These are phyloP conservation scores for Aspergillus taichungensis DNA, from an alignment of 495 filamentous ascomycete genomes.

Conservation along the genomic window DNA sequence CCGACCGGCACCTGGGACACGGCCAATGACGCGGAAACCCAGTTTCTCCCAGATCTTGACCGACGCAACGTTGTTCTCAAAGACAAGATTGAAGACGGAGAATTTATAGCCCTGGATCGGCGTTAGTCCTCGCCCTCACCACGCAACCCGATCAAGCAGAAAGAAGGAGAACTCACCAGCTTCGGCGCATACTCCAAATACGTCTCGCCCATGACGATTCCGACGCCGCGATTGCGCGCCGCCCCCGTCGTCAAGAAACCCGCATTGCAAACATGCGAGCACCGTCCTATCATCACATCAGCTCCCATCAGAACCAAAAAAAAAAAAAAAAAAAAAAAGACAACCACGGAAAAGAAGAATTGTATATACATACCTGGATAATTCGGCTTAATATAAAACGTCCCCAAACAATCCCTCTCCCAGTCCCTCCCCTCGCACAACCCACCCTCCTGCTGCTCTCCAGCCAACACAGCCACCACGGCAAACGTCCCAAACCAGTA, in stretches of 20 bases:
- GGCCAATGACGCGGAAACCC: constrained; percentile 89
- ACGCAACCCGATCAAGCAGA: neutral
- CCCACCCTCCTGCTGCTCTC: constrained; percentile 15
- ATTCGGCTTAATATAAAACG: constrained; percentile 97
- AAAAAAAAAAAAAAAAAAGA: neutral
- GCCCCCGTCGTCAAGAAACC: constrained; percentile 84
- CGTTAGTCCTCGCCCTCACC: neutral
- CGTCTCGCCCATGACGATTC: constrained; percentile 79
- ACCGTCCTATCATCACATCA: constrained; percentile 26
- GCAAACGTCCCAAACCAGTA: constrained; percentile 97
- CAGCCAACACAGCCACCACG: constrained; percentile 75
- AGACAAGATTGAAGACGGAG: constrained; percentile 97
- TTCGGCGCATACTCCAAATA: constrained; percentile 91
- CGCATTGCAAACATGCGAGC: constrained; percentile 81
- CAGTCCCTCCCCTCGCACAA: constrained; percentile 56
- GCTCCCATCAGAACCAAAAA: neutral
- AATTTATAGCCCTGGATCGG: constrained; percentile 71
- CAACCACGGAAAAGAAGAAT: neutral
- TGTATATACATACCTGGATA: constrained; percentile 75
- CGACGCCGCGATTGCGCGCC: constrained; percentile 79
- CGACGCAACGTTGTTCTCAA: constrained; percentile 92
- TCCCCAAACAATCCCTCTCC: constrained; percentile 77
- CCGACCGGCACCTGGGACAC: constrained; percentile 46
- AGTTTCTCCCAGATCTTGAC: constrained; percentile 93
- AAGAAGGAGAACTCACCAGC: constrained; percentile 45